These are phyloP conservation scores for Arctium lappa DNA, from an alignment of 129 eudicot species.

Conservation along the genomic window DNA sequence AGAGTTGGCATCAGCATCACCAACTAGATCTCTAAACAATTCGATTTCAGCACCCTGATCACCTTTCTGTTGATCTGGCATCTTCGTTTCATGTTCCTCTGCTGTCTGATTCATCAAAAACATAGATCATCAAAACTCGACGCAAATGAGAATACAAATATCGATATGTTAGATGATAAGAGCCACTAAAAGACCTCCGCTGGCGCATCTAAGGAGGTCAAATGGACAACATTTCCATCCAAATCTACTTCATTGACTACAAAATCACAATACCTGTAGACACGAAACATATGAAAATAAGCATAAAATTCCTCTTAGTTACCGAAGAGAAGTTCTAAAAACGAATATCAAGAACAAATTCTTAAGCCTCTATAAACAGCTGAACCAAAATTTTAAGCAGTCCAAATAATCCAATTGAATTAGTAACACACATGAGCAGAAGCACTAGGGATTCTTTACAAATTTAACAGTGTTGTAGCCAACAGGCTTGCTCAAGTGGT, in stretches of 20 bases:
- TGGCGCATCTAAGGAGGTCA: conserved; percentile 72
- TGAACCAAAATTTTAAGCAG: neutral
- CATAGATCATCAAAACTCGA: neutral
- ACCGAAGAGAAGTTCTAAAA: neutral
- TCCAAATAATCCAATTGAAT: neutral
- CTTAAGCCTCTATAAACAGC: neutral
- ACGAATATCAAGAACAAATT: neutral
- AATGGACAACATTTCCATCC: conserved; percentile 82
- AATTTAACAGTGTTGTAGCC: neutral
- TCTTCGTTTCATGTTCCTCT: conserved; percentile 55
- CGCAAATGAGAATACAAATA: neutral
- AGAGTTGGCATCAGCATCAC: conserved; percentile 70
- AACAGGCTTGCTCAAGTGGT: neutral
- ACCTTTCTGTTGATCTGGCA: conserved; percentile 43
- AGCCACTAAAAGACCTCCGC: conserved; percentile 47
- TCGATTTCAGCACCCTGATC: conserved; percentile 60
- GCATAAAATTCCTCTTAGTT: neutral
- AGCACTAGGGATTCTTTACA: neutral
- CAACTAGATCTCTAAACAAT: conserved; percentile 71
- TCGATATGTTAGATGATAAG: neutral
- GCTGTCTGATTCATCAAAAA: conserved; percentile 38
- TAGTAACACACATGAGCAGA: conserved; percentile 1
- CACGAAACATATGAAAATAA: neutral
- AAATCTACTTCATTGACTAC: conserved; percentile 93
- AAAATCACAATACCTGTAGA: conserved; percentile 84